Percentiles rank a stretch among this genome's conserved stretches.
phyloP scores from a whole-genome alignment of 768 basidiomycete genomes.

The Inosperma sp. region DNA sequence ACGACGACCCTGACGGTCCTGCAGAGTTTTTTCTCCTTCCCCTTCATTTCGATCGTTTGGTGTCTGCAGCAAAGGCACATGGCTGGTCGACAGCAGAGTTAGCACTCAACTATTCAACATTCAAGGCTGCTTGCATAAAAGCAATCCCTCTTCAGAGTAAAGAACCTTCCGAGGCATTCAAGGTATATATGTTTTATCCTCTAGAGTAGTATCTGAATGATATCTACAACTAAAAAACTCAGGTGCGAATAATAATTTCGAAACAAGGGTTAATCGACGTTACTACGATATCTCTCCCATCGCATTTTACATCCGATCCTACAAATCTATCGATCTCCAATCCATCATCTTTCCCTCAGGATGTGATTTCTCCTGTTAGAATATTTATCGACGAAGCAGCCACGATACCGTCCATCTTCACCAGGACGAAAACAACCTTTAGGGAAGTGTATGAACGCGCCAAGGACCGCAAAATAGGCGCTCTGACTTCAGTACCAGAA shows the following conservation, averaged over 20 bases:
- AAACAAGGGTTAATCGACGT: constrained; percentile 37
- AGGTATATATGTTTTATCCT: neutral
- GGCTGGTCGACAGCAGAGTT: constrained; percentile 41
- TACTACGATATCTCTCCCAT: constrained; percentile 26
- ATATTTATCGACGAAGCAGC: constrained; percentile 53
- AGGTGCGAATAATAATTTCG: constrained; percentile 53
- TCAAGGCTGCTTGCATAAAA: constrained; percentile 44
- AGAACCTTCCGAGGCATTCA: neutral
- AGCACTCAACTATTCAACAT: constrained; percentile 33
- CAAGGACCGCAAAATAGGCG: constrained; percentile 49
- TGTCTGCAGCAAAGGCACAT: constrained; percentile 45
- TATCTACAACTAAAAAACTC: neutral
- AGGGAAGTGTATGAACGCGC: constrained; percentile 59
- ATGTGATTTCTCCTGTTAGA: constrained; percentile 22
- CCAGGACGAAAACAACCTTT: constrained; percentile 66
- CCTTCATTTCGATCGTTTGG: constrained; percentile 58
- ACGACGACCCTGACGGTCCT: constrained; percentile 47
- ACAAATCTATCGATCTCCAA: constrained; percentile 33
- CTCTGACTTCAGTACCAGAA: constrained; percentile 27
- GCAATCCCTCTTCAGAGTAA: constrained; percentile 31
- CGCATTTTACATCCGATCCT: constrained; percentile 37
- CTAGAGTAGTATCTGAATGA: constrained; percentile 2
- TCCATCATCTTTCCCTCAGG: constrained; percentile 26
- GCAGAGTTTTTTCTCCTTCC: constrained; percentile 59
- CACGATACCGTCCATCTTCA: constrained; percentile 54